Evolutionary conservation across 805 yeast species (phyloP).

Genomic region (Candida ortonii): DNA sequence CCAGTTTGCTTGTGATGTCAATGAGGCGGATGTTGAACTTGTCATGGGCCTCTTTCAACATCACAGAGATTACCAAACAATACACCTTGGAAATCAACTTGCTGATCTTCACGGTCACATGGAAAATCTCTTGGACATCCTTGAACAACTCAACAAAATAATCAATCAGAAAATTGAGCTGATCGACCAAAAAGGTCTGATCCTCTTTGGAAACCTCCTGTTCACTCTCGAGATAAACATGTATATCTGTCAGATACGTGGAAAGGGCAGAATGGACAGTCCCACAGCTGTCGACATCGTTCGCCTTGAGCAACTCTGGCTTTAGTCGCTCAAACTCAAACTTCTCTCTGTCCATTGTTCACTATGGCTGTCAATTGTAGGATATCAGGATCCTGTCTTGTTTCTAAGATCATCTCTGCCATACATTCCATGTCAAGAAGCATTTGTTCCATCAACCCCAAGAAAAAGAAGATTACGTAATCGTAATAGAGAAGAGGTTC

Average conservation of each 20-base stretch:
- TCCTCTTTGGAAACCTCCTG: slow-evolving; percentile 19
- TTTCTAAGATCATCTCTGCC: too few relatives aligned
- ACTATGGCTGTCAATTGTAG: too few relatives aligned
- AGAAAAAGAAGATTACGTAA: background rate
- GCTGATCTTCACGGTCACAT: slow-evolving; percentile 25
- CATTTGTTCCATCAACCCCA: too few relatives aligned
- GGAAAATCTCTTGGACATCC: slow-evolving; percentile 22
- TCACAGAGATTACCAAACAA: slow-evolving; percentile 19
- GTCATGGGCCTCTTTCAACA: slow-evolving; percentile 32
- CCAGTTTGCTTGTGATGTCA: slow-evolving; percentile 28
- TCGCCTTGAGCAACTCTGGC: slow-evolving; percentile 13
- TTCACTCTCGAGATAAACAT: slow-evolving; percentile 8
- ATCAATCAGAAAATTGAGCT: slow-evolving; percentile 24
- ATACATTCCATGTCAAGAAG: too few relatives aligned
- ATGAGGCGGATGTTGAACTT: slow-evolving; percentile 32
- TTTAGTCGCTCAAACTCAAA: slow-evolving; percentile 18
- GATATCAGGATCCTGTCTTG: too few relatives aligned
- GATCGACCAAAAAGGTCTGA: slow-evolving; percentile 19
- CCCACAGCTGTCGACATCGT: slow-evolving; percentile 14
- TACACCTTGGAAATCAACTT: slow-evolving; percentile 26
- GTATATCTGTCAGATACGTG: slow-evolving; percentile 19
- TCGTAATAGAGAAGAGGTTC: background rate
- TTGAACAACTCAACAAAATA: slow-evolving; percentile 19
- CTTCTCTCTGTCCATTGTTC: slow-evolving; percentile 14
- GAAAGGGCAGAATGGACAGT: slow-evolving; percentile 14